phyloP scores from a whole-genome alignment of 1,284 basidiomycete genomes.

The Rhodotorula glutinis region DNA sequence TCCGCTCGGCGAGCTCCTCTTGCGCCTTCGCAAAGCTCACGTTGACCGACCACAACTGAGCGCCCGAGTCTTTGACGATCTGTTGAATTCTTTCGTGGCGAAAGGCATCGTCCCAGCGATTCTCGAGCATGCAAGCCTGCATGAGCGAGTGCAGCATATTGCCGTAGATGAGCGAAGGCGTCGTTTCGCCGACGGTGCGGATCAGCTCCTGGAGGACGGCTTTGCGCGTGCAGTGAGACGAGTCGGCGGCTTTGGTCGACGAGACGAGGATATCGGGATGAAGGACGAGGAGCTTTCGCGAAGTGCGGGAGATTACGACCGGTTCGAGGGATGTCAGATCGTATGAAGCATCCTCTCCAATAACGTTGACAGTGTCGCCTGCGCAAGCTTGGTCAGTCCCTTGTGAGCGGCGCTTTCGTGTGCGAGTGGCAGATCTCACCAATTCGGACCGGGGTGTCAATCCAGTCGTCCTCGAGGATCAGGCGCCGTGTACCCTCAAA shows the following conservation, averaged over 20 bases:
- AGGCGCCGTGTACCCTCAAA: slow-evolving; percentile 24
- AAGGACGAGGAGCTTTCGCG: slow-evolving; percentile 61
- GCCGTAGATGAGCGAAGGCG: slow-evolving; percentile 68
- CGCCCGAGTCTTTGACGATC: slow-evolving; percentile 48
- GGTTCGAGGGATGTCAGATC: slow-evolving; percentile 34
- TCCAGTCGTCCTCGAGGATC: slow-evolving; percentile 40
- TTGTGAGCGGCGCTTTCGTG: neutral
- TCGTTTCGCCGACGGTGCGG: slow-evolving; percentile 58
- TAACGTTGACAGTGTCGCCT: slow-evolving; percentile 75
- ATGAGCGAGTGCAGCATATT: slow-evolving; percentile 85
- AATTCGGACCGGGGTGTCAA: slow-evolving; percentile 23
- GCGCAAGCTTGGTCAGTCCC: slow-evolving; percentile 1
- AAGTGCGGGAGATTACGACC: slow-evolving; percentile 58
- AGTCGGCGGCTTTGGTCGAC: slow-evolving; percentile 77
- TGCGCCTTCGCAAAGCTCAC: slow-evolving; percentile 30
- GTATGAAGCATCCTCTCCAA: slow-evolving; percentile 49
- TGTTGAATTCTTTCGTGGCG: slow-evolving; percentile 60
- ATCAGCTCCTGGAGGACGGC: slow-evolving; percentile 69
- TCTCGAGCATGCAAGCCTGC: slow-evolving; percentile 66
- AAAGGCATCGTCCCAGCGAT: slow-evolving; percentile 60
- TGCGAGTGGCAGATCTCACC: slow-evolving; percentile 9
- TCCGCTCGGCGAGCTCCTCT: slow-evolving; percentile 42
- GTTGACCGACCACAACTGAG: slow-evolving; percentile 30
- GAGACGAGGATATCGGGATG: slow-evolving; percentile 88
- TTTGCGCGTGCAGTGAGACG: slow-evolving; percentile 74